Base-by-base conservation (phyloP, 2,329 filamentous ascomycete species). In the Fusarium ramigenum region DNA sequence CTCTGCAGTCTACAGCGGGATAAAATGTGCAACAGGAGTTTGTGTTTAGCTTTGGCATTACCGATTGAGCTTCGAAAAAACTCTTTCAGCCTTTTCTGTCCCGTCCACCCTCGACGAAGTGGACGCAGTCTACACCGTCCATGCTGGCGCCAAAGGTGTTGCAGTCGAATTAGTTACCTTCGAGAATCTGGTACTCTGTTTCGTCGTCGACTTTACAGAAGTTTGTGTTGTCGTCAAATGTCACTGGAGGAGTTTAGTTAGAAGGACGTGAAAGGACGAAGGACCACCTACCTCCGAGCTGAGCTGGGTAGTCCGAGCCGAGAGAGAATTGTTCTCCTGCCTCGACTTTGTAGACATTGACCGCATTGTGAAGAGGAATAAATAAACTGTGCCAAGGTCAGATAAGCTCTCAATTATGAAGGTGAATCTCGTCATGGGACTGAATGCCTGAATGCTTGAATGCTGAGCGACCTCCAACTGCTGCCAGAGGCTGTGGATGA, bases 261-360 rank as follows among this genome's bases (percentile, higher is more conserved):
- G 34, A 16, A 16, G 15, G 14, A 15, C 32, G 32, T 15, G 32
- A 15, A 15, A 15, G 32, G 32, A 34, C 32, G 6, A 15, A 34
- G 32, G 14, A 34, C 32, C 1, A 34, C 15, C 7, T 40, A 40
- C 21, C n/a, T n/a, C n/a, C n/a, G n/a, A n/a, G n/a, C n/a, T n/a
- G n/a, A n/a, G n/a, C n/a, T n/a, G n/a, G n/a, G n/a, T n/a, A n/a
- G n/a, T n/a, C n/a, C n/a, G n/a, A 28, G 43, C 23, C 8, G 10
- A 5, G 42, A 28, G 18, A 19, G 4, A 28, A 46, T 15, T 2
- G 5, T 19, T 46, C 1, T 15, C 0, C 4, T 15, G 8, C 3
- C 43, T 7, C 0, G 43, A 46, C 16, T 46, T 8, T 15, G 5
- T 21, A 21, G 12, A 18, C 4, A 28, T 28, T 23, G n/a, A 7